These are phyloP conservation scores for Fusarium sterilihyphosum DNA, from an alignment of 2,329 filamentous ascomycete genomes.

Conservation along the genomic window DNA sequence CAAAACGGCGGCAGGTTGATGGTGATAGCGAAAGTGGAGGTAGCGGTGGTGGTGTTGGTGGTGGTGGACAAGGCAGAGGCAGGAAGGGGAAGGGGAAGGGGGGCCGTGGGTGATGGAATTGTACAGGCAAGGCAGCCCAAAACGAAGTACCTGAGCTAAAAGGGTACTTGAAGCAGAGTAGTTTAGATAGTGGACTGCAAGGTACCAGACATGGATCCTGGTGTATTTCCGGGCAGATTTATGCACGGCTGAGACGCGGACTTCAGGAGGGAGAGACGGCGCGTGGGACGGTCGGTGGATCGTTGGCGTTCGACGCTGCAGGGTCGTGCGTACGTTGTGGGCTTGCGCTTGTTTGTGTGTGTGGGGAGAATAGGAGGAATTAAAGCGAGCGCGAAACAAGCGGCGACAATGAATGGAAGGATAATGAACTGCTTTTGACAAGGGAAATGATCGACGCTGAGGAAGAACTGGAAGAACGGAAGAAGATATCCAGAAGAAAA, in stretches of 20 bases:
- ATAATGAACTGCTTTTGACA: neutral
- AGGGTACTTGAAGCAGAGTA: constrained; percentile 24
- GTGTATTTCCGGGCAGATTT: constrained; percentile 38
- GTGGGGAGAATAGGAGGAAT: constrained; percentile 16
- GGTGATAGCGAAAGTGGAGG: constrained; percentile 38
- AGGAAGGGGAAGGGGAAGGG: constrained; percentile 38
- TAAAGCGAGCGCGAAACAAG: constrained; percentile 31
- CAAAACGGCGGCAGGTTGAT: constrained; percentile 34
- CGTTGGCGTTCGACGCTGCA: constrained; percentile 37
- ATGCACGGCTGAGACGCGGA: constrained; percentile 47
- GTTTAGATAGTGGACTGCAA: constrained; percentile 27
- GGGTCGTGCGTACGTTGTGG: constrained; percentile 37
- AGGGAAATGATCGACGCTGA: constrained; percentile 18
- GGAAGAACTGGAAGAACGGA: constrained; percentile 10
- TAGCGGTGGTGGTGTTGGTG: constrained; percentile 27
- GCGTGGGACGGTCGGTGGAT: constrained; percentile 45
- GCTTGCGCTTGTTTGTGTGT: constrained; percentile 28
- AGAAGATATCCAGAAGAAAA: constrained; percentile 14
- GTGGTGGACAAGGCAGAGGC: constrained; percentile 23
- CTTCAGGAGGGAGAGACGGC: constrained; percentile 45
- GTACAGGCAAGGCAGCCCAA: constrained; percentile 31
- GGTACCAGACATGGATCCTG: constrained; percentile 32
- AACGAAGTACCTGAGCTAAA: constrained; percentile 29
- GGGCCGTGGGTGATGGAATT: constrained; percentile 31
- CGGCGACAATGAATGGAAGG: constrained; percentile 14